These are phyloP conservation scores for Salix dunnii DNA, from an alignment of 345 rosid species.

Conservation along the genomic window DNA sequence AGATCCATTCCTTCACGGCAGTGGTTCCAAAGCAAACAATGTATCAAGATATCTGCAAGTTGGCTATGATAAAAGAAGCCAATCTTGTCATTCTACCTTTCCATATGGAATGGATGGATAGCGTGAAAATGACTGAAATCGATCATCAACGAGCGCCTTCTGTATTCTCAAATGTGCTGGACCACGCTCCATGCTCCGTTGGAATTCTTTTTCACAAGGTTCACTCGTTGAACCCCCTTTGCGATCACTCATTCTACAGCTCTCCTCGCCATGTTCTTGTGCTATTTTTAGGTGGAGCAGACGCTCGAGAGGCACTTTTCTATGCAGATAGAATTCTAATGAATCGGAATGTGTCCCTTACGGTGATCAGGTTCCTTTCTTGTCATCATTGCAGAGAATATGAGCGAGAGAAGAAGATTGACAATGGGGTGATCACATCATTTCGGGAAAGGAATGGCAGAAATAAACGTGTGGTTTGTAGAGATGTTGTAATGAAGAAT, in stretches of 20 bases:
- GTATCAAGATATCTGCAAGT: conserved; percentile 70
- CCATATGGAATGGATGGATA: conserved; percentile 26
- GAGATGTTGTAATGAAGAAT: conserved; percentile 58
- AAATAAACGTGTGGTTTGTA: conserved; percentile 49
- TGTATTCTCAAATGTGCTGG: conserved; percentile 39
- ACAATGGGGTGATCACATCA: conserved; percentile 74
- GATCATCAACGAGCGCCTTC: conserved; percentile 17
- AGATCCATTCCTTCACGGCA: conserved; percentile 42
- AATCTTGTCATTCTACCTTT: conserved; percentile 60
- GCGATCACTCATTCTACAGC: neutral
- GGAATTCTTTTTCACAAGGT: conserved; percentile 60
- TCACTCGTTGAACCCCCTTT: conserved; percentile 16
- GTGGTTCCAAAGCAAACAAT: conserved; percentile 51
- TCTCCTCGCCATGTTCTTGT: conserved; percentile 26
- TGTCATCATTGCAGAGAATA: conserved; percentile 46
- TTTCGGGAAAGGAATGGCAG: conserved; percentile 67
- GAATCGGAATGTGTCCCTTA: conserved; percentile 42
- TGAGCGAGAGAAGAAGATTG: conserved; percentile 66
- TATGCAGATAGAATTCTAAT: conserved; percentile 52
- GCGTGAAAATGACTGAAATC: neutral
- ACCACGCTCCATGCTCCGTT: conserved; percentile 71
- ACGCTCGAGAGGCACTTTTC: conserved; percentile 62
- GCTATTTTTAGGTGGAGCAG: conserved; percentile 74
- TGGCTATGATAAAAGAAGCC: conserved; percentile 49
- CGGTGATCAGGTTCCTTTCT: conserved; percentile 59